Evolutionary conservation across 2,329 filamentous ascomycete species (phyloP), one percentile per base, ranked within the genome.

Genomic region (Colletotrichum sp.): DNA sequence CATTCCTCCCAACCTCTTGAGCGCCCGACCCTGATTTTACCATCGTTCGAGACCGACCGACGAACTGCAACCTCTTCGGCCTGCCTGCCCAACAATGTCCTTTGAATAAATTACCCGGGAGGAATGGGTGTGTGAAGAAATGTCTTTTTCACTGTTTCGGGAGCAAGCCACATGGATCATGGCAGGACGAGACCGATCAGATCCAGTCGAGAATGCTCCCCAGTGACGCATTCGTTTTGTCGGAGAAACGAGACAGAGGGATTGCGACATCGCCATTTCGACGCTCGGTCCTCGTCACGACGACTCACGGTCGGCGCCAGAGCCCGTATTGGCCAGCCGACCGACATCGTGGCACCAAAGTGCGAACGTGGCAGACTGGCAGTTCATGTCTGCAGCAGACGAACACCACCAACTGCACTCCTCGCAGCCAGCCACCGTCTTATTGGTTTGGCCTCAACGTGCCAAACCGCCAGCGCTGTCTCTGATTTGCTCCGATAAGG

Each of bases 151-250:
- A 43, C 32, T 70, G 55, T 52, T 61, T 70, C 57, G 57, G 67
- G 67, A n/a, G n/a, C 24, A 34, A 70, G 57, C 67, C 67, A 70
- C 67, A 34, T 16, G 34, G 34, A 30, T 26, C 30, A 69, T 26
- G 66, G 24, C 3, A 52, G 21, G 36, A 66, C 30, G 63, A 28
- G 63, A 48, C 21, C 63, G 36, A 52, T 48, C 1, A 30, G 12
- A 65, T 65, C 24, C 8, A 39, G 21, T 32, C 43, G 30, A 30
- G 67, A 30, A 39, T 34, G 7, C 55, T 30, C 7, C 24, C 24
- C 16, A 13, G n/a, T 61, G 64, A 75, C 64, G 64, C 74, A 65
- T 65, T 48, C 70, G 64, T 60, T 52, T 48, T n/a, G 57, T 75
- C 43, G 13, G 28, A 26, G 34, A 30, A 63, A 64, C n/a, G 43